A percentile compares a stretch with the other conserved stretches of the same genome.
phyloP scores from a whole-genome alignment of 768 basidiomycete genomes.

The Tulasnella sp. region DNA sequence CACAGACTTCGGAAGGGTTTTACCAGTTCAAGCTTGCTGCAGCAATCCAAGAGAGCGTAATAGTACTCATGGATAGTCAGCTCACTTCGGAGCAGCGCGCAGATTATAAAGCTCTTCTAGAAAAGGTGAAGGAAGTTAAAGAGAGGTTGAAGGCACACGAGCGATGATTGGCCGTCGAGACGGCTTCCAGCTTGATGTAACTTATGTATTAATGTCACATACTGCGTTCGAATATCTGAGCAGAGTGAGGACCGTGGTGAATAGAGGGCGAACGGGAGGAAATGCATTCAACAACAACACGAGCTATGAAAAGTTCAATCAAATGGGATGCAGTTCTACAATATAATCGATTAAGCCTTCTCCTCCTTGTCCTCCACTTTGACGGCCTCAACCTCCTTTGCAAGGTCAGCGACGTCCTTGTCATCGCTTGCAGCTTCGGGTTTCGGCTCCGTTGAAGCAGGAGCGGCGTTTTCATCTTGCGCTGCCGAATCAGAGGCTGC shows the following conservation, averaged over 20 bases:
- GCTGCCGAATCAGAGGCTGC: conserved; percentile 36
- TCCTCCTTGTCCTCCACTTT: conserved; percentile 5
- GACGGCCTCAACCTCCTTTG: conserved; percentile 4
- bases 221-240: neutral
- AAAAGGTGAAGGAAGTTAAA: conserved; percentile 13
- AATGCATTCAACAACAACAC: conserved; percentile 10
- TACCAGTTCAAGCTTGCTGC: conserved; percentile 22
- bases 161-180: neutral
- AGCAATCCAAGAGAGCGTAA: conserved; percentile 15
- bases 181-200: neutral
- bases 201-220: neutral
- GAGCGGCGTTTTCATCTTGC: conserved; percentile 39
- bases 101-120: neutral
- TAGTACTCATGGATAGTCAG: neutral
- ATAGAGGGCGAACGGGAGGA: neutral
- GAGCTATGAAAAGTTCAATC: conserved; percentile 7
- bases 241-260: neutral
- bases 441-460: neutral
- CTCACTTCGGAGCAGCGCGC: conserved; percentile 11
- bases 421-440: neutral
- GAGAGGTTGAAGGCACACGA: conserved; percentile 5
- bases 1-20: neutral
- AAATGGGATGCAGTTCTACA: conserved; percentile 3
- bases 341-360: neutral
- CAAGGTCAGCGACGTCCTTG: neutral